Percentiles rank a stretch among this genome's conserved stretches.
Conservation (phyloP, 73 alveolate species). For the Paramecium tetraurelia region DNA sequence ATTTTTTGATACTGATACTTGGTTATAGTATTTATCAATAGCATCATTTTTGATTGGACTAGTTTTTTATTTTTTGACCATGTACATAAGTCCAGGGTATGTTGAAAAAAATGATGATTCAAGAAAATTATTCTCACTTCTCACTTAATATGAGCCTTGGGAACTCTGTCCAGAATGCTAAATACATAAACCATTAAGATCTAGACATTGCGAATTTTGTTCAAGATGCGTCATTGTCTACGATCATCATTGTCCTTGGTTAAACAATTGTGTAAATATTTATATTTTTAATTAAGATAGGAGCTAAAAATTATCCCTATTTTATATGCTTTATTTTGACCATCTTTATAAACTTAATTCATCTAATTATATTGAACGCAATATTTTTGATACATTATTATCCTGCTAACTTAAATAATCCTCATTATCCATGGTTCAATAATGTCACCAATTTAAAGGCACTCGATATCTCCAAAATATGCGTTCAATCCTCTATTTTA, state of each 20-base stretch:
- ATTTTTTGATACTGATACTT: neutral
- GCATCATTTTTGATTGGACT: neutral
- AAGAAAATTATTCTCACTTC: conserved; percentile 30
- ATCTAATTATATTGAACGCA: neutral
- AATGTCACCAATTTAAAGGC: neutral
- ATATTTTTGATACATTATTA: neutral
- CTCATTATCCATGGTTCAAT: neutral
- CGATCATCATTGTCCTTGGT: conserved; percentile 90
- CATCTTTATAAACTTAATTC: neutral
- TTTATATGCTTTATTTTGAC: conserved; percentile 27
- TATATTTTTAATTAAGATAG: conserved; percentile 57
- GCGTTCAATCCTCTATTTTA: neutral
- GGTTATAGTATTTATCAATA: neutral
- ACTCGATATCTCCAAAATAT: neutral
- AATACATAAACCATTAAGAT: conserved; percentile 35
- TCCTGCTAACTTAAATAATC: neutral
- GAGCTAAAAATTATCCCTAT: conserved; percentile 60
- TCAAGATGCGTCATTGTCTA: conserved; percentile 50
- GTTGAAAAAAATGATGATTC: conserved; percentile 57
- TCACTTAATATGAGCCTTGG: conserved; percentile 57
- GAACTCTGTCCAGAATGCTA: conserved; percentile 23
- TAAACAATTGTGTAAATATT: conserved; percentile 71
- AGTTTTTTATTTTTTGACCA: conserved; percentile 35
- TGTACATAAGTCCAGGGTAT: conserved; percentile 72
- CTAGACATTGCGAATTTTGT: conserved; percentile 57